Evolutionary conservation across 345 rosid species (phyloP).

Genomic region (Clausena lansium): DNA sequence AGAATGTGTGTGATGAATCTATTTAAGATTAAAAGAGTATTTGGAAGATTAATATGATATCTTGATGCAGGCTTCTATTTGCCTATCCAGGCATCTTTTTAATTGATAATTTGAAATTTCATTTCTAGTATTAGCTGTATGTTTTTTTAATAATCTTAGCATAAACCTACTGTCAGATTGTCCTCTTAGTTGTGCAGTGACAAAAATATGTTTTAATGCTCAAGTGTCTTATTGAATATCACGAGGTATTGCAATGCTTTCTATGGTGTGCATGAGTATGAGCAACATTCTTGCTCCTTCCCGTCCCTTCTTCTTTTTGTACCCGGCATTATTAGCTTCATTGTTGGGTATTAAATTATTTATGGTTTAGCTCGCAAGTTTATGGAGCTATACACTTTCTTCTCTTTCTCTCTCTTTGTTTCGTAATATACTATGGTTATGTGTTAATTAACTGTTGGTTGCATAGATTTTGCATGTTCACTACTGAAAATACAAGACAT

Average conservation of each 20-base stretch:
- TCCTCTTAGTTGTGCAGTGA: neutral
- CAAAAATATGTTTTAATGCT: neutral
- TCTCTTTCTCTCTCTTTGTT: neutral
- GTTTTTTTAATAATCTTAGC: neutral
- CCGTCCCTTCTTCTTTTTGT: neutral
- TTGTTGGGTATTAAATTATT: neutral
- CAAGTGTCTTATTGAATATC: neutral
- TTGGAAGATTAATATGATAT: neutral
- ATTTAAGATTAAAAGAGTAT: neutral
- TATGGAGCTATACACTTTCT: neutral
- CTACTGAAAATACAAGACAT: neutral
- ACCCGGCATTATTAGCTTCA: neutral
- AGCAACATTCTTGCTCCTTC: neutral
- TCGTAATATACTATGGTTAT: neutral
- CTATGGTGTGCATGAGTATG: neutral
- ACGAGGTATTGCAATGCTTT: neutral
- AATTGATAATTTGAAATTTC: neutral
- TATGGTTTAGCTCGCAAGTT: neutral
- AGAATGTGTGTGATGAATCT: neutral
- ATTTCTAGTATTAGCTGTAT: neutral
- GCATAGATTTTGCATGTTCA: neutral
- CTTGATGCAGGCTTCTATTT: no score
- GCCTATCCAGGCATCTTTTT: neutral
- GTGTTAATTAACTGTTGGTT: neutral
- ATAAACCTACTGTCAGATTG: neutral